phyloP scores from a whole-genome alignment of 768 basidiomycete genomes.

The Lyophyllum decastes region DNA sequence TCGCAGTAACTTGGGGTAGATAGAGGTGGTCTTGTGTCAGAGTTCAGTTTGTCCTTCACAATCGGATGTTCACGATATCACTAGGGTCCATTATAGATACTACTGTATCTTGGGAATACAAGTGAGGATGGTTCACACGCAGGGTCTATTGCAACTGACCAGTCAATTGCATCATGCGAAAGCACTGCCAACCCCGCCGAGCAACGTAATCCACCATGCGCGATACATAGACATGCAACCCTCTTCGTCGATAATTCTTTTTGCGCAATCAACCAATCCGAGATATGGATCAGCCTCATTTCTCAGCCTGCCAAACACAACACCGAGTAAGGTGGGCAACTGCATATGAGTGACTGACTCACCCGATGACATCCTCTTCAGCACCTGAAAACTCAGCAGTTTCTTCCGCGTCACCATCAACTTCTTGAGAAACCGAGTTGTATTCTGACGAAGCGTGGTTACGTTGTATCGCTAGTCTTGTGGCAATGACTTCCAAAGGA shows the following conservation, averaged over 20 bases:
- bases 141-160: not conserved
- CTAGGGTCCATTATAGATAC: slow-evolving; percentile 4
- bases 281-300: slow-evolving; percentile 79
- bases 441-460: slow-evolving; percentile 79
- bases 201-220: slow-evolving; percentile 83
- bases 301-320: slow-evolving; percentile 51
- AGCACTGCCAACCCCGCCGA: slow-evolving; percentile 62
- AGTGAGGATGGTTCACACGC: not conserved
- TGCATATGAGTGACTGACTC: slow-evolving; percentile 19
- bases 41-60: not conserved
- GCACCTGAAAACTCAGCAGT: slow-evolving; percentile 62
- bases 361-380: slow-evolving; percentile 88
- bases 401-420: slow-evolving; percentile 64
- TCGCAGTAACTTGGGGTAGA: slow-evolving; percentile 1
- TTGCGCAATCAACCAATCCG: slow-evolving; percentile 73
- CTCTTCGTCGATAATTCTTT: slow-evolving; percentile 79
- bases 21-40: not conserved
- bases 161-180: slow-evolving; percentile 34
- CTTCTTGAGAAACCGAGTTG: slow-evolving; percentile 75
- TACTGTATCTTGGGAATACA: not conserved
- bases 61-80: not conserved
- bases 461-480: slow-evolving; percentile 79
- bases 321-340: not conserved
- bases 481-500: slow-evolving; percentile 80
- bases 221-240: slow-evolving; percentile 74